Percentiles rank a stretch among this genome's conserved stretches.
Evolutionary conservation across 2,329 filamentous ascomycete species (phyloP).

Genomic region (Pezicula neosporulosa): DNA sequence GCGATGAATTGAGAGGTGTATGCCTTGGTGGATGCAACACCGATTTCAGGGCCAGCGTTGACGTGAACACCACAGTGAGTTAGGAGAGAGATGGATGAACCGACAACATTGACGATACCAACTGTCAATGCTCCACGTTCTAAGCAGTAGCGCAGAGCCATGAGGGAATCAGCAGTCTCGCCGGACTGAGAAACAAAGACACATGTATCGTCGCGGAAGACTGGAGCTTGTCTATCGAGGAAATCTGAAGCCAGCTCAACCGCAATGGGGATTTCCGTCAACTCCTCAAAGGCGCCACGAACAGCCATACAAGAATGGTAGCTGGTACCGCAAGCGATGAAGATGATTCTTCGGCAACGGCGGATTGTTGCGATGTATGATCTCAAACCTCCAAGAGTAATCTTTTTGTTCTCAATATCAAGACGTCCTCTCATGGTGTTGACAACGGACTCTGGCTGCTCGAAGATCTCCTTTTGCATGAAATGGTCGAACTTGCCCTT

Average conservation of each 20-base stretch:
- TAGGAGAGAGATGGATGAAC: constrained; percentile 96
- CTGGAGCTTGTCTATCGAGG: constrained; percentile 90
- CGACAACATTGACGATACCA: constrained; percentile 97
- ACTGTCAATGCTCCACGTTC: constrained; percentile 97
- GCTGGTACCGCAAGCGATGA: constrained; percentile 97
- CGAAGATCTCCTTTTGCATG: constrained; percentile 99
- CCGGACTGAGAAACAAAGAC: constrained; percentile 99
- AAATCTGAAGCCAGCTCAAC: constrained; percentile 98
- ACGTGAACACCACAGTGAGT: constrained; percentile 99
- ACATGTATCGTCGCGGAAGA: constrained; percentile 99
- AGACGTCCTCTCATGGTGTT: constrained; percentile 99
- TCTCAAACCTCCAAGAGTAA: constrained; percentile 91
- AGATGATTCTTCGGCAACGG: constrained; percentile 94
- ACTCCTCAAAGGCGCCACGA: constrained; percentile 93
- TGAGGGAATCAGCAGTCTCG: constrained; percentile 95
- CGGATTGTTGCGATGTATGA: constrained; percentile 97
- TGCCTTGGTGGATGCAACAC: constrained; percentile 98
- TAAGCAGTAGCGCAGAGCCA: constrained; percentile 96
- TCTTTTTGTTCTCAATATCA: constrained; percentile 87
- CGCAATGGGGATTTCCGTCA: constrained; percentile 95
- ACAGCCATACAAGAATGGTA: constrained; percentile 99
- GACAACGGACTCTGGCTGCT: constrained; percentile 98
- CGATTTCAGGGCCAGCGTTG: constrained; percentile 97
- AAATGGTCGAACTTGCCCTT: constrained; percentile 99
- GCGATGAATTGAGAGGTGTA: constrained; percentile 99